A percentile compares a stretch with the other conserved stretches of the same genome.
These are phyloP conservation scores for Torulaspora franciscae DNA, from an alignment of 805 yeast genomes.

Conservation along the genomic window DNA sequence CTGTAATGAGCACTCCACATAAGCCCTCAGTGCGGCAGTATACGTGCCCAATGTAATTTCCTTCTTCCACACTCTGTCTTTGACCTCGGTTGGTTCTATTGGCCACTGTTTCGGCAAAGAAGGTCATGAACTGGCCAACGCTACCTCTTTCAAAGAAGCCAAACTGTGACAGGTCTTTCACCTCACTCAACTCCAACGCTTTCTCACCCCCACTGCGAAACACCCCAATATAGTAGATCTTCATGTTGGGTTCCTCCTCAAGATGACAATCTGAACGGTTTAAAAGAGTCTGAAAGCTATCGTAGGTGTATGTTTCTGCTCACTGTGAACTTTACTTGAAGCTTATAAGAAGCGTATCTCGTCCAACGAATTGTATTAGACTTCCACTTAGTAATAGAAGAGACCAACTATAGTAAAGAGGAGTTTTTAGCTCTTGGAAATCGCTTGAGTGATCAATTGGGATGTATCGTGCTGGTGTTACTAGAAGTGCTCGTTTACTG, in stretches of 20 bases:
- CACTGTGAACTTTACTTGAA: neutral
- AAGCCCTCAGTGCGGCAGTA: slow-evolving; percentile 86
- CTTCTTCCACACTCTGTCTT: slow-evolving; percentile 92
- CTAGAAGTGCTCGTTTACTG: slow-evolving; percentile 2
- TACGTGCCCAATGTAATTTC: slow-evolving; percentile 84
- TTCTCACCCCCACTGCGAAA: slow-evolving; percentile 56
- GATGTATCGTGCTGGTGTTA: slow-evolving; percentile 5
- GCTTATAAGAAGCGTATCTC: neutral
- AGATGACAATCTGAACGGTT: neutral
- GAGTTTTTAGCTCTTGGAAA: neutral
- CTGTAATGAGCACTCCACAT: slow-evolving; percentile 87
- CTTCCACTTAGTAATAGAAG: neutral
- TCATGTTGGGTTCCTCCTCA: slow-evolving; percentile 46
- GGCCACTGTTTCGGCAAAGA: slow-evolving; percentile 86
- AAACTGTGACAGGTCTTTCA: slow-evolving; percentile 78
- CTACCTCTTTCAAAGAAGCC: slow-evolving; percentile 80
- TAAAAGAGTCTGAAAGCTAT: neutral
- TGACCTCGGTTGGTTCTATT: slow-evolving; percentile 84
- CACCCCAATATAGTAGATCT: slow-evolving; percentile 85
- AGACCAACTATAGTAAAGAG: neutral
- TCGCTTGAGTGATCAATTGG: neutral
- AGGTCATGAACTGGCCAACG: slow-evolving; percentile 91
- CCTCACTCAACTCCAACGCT: slow-evolving; percentile 71
- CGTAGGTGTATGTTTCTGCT: neutral
- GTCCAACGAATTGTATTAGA: slow-evolving; percentile 1